phyloP scores from a whole-genome alignment of 2,329 filamentous ascomycete genomes.

The Trichoderma brevicompactum region DNA sequence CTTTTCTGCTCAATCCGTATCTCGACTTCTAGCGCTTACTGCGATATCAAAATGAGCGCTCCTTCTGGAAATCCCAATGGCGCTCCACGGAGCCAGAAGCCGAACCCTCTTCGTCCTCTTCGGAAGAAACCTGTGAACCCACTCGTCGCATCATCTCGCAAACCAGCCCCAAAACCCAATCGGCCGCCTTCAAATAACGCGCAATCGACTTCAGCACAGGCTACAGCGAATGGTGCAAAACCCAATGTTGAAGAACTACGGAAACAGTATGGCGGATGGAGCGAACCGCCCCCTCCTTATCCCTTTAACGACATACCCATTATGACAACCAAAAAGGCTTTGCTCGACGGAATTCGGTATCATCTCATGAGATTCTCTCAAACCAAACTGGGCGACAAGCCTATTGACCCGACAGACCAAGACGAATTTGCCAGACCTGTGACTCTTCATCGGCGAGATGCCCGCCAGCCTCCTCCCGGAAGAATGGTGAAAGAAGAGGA shows the following conservation, averaged over 20 bases:
- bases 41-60: constrained; percentile 50
- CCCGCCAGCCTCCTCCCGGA: constrained; percentile 68
- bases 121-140: constrained; percentile 59
- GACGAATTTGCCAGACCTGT: constrained; percentile 86
- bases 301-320: constrained; percentile 66
- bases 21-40: neutral
- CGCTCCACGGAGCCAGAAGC: constrained; percentile 38
- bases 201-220: constrained; percentile 30
- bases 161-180: constrained; percentile 36
- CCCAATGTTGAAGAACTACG: constrained; percentile 49
- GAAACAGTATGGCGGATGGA: constrained; percentile 61
- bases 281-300: constrained; percentile 52
- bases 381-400: constrained; percentile 60
- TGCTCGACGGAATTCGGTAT: constrained; percentile 79
- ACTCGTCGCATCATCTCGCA: constrained; percentile 64
- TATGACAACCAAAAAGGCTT: constrained; percentile 78
- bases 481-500: constrained; percentile 65
- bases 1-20: neutral
- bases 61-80: constrained; percentile 45
- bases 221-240: constrained; percentile 38
- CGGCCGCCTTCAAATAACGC: constrained; percentile 30
- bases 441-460: constrained; percentile 85
- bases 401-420: constrained; percentile 70
- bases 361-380: constrained; percentile 83
- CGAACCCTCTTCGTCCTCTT: constrained; percentile 47